A percentile compares a stretch with the other conserved stretches of the same genome.
phyloP scores from a whole-genome alignment of 1,284 basidiomycete species.

The Rhodotorula sp. region DNA sequence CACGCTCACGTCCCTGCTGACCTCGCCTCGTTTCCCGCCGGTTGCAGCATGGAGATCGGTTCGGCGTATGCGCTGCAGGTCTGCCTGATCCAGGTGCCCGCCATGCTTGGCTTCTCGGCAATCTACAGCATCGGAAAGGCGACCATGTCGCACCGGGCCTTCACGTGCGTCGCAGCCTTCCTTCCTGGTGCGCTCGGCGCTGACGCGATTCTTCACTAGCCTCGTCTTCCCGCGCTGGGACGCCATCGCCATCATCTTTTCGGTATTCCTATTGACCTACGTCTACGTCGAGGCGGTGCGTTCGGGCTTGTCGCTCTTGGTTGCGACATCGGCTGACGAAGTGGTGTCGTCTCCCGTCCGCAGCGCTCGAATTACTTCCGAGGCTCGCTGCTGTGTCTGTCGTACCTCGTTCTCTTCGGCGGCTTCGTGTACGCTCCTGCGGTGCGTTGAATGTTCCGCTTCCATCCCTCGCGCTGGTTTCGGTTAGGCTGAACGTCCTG shows the following conservation, averaged over 20 bases:
- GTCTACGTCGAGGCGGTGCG: slow-evolving; percentile 94
- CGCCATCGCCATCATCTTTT: slow-evolving; percentile 82
- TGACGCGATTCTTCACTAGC: slow-evolving; percentile 53
- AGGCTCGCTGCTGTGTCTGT: slow-evolving; percentile 86
- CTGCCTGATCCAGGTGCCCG: slow-evolving; percentile 94
- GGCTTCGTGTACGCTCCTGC: slow-evolving; percentile 59
- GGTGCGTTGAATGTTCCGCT: background rate
- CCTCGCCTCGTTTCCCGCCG: background rate
- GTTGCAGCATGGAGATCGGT: slow-evolving; percentile 92
- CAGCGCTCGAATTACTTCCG: slow-evolving; percentile 59
- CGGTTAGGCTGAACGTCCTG: background rate
- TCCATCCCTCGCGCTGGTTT: no score
- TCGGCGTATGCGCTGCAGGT: slow-evolving; percentile 98
- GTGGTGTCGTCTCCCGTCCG: no score
- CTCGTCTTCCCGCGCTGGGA: slow-evolving; percentile 99
- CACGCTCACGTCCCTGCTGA: background rate
- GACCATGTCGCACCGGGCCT: slow-evolving; percentile 67
- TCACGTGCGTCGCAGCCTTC: slow-evolving; percentile 65
- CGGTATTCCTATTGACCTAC: slow-evolving; percentile 89
- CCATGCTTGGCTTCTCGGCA: slow-evolving; percentile 97
- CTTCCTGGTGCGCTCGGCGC: background rate
- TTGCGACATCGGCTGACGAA: background rate
- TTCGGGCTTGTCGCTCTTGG: background rate
- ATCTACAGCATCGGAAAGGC: slow-evolving; percentile 76
- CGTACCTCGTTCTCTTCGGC: slow-evolving; percentile 77